These are phyloP conservation scores for Alternaria incomplexa DNA, from an alignment of 2,329 filamentous ascomycete genomes.

Conservation along the genomic window DNA sequence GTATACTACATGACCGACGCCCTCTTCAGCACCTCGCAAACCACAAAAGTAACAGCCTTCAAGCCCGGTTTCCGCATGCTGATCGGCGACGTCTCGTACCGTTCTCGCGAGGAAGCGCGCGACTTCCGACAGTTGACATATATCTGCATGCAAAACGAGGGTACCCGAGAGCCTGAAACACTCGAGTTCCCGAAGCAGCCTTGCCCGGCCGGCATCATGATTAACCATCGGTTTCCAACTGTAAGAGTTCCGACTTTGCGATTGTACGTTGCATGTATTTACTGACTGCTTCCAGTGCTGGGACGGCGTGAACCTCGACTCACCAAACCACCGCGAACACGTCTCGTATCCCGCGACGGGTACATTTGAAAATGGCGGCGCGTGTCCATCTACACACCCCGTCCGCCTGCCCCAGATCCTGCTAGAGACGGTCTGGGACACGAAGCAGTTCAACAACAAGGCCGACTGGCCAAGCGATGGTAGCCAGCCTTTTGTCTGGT, in stretches of 20 bases:
- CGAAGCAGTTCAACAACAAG: conserved; percentile 39
- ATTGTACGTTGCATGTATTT: background rate
- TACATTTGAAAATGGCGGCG: conserved; percentile 40
- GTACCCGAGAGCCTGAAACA: conserved; percentile 32
- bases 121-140: conserved; percentile 35
- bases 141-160: conserved; percentile 38
- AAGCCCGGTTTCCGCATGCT: conserved; percentile 54
- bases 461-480: conserved; percentile 41
- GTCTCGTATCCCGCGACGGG: conserved; percentile 34
- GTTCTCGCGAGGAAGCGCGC: conserved; percentile 27
- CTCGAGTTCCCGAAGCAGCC: conserved; percentile 31
- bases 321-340: conserved; percentile 34
- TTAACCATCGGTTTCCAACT: conserved; percentile 35
- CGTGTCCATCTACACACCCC: conserved; percentile 35
- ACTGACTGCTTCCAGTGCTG: conserved; percentile 19
- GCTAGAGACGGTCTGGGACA: conserved; percentile 44
- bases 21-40: conserved; percentile 37
- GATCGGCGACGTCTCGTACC: conserved; percentile 46
- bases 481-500: conserved; percentile 42
- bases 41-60: conserved; percentile 52
- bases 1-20: conserved; percentile 56
- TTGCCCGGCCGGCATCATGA: conserved; percentile 36
- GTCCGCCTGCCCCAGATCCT: conserved; percentile 40
- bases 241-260: background rate
- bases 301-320: conserved; percentile 37